Evolutionary conservation across 2,329 filamentous ascomycete genomes (phyloP), one percentile per base, ranked within the genome.

Genomic region (Monilinia fructigena): DNA sequence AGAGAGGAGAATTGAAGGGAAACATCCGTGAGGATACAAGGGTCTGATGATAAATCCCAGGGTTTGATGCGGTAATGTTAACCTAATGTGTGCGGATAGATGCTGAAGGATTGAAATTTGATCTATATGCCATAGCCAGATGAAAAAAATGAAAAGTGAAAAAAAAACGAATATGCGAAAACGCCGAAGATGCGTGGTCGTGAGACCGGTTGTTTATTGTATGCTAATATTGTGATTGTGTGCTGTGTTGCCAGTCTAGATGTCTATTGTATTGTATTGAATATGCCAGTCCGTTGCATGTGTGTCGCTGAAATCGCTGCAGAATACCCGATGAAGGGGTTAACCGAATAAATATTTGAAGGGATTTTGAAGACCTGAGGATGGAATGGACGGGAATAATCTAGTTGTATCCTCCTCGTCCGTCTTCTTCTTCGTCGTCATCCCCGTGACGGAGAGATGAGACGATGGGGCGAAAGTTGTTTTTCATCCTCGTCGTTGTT

Each of bases 351-450:
- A 11, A n/a, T 48, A 7, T 48, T 48, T 48, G 1, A 11, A 23
- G 20, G 7, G 1, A 1, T 16, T n/a, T 10, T 20, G 20, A n/a
- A 11, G 45, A 48, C 3, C 6, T n/a, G n/a, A 50, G 8, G 47
- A 23, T 50, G 8, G 47, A 10, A 26, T 50, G n/a, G n/a, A 14
- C 11, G 47, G n/a, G 4, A 16, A 55, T 4, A 16, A 26, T 70
- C 70, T 72, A 73, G 61, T 73, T 73, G 67, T 73, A 73, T 26
- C 74, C 74, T 35, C 74, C 74, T 6, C 74, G 68, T 68, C 74
- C 74, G 62, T 75, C 74, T 58, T 75, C 72, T 58, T 74, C 72
- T 26, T 75, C 73, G 56, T 75, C 74, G n/a, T 75, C 74, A 58
- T 73, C 73, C 7, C 63, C 67, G 12, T 70, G 67, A 68, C n/a